Conservation (phyloP, 129 eudicot species). For the sunflower (Helianthus annuus) region DNA sequence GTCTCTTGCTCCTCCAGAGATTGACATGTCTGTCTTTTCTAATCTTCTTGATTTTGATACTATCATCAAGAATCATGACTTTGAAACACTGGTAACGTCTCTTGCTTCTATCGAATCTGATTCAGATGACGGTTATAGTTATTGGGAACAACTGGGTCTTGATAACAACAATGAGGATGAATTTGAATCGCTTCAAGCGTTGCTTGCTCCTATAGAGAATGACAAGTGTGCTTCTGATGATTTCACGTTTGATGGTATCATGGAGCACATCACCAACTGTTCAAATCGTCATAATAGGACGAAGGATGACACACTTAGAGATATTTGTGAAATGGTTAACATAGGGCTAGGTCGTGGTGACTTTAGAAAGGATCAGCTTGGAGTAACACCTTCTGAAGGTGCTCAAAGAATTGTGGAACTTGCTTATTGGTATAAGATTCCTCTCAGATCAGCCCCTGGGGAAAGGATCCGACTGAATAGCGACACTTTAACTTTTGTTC, state of each 20-base stretch:
- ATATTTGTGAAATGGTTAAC: neutral
- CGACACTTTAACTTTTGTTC: neutral
- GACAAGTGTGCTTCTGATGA: neutral
- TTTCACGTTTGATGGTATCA: neutral
- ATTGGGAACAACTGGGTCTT: neutral
- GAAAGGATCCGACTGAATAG: neutral
- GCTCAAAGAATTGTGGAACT: neutral
- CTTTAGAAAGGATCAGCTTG: neutral
- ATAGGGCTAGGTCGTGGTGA: neutral
- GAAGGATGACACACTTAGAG: neutral
- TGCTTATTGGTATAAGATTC: neutral
- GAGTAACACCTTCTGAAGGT: neutral
- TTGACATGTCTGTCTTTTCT: too few relatives aligned
- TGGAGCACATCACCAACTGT: neutral
- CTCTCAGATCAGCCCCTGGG: neutral
- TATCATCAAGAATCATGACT: too few relatives aligned
- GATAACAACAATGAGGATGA: neutral
- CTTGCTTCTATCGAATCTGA: neutral
- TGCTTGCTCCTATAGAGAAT: neutral
- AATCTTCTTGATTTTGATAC: too few relatives aligned
- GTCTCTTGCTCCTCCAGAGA: too few relatives aligned
- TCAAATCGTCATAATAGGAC: neutral
- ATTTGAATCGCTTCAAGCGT: neutral
- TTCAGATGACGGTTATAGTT: neutral
- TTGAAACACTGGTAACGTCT: too few relatives aligned